Evolutionary conservation across 345 rosid species (phyloP), one percentile per base, ranked within the genome.

Genomic region (Populus ilicifolia): DNA sequence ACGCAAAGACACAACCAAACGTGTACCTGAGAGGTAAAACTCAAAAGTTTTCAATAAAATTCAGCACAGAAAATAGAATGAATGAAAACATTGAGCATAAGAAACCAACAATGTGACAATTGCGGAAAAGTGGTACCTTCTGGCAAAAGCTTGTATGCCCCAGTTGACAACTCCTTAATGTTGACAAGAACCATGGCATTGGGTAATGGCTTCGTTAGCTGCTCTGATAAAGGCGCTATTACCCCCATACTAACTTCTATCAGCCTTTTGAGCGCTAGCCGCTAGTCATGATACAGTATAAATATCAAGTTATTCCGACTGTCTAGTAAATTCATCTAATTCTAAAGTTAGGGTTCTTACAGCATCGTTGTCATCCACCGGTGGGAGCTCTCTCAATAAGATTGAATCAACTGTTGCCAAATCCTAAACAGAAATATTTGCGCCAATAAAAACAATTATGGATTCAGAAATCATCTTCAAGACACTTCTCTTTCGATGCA

Each of bases 91-190:
- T 52, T 17, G 8, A 56, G 16, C n/a, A 48, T 8, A 16, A 74
- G 61, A 79, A 79, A 36, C 73, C 48, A 16, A 63, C 66, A 62
- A 39, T 43, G 16, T 0, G 63, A 76, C 72, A 70, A 36, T 68
- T 50, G 73, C 56, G 14, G 35, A 9, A 77, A 81, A 77, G 78
- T 68, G n/a, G 72, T 75, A 96, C 99, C 99, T 92, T 91, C 94
- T 41, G 98, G 98, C 88, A 96, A 86, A 84, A 96, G 98, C 88
- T 91, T 96, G 90, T 87, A 84, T 85, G 94, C 99, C 59, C 98
- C 93, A 39, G 92, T 89, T 77, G 94, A 82, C 78, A 93, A 80
- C 81, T 96, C 99, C 85, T 92, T 93, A 54, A 92, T 94, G 83
- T 90, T 93, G 77, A 93, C 97, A 75, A 96, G 91, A 85, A 82